Conservation (phyloP, 2,329 filamentous ascomycete species). For the Fusarium sp. region DNA sequence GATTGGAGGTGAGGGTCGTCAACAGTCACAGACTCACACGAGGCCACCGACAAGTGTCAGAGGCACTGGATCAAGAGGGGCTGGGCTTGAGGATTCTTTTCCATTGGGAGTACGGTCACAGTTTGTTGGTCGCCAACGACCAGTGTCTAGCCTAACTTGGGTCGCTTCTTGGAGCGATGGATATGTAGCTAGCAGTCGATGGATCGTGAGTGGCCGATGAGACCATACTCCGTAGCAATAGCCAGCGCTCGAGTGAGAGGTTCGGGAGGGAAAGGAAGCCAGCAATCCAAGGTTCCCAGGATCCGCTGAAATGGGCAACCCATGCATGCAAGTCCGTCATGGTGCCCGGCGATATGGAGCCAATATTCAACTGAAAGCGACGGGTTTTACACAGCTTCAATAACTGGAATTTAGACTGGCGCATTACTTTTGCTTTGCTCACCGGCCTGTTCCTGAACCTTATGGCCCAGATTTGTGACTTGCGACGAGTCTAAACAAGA, state of each 20-base stretch:
- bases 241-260: conserved; percentile 22
- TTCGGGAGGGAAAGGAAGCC: conserved; percentile 36
- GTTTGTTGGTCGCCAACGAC: conserved; percentile 39
- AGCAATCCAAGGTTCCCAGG: conserved; percentile 17
- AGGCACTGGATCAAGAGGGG: conserved; percentile 32
- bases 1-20: conserved; percentile 35
- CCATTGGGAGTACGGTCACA: conserved; percentile 27
- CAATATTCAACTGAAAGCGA: conserved; percentile 14
- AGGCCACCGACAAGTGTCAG: conserved; percentile 32
- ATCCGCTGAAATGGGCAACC: conserved; percentile 33
- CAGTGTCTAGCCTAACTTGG: conserved; percentile 43
- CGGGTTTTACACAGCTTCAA: background rate
- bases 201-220: conserved; percentile 39
- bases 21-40: conserved; percentile 31
- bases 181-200: conserved; percentile 41
- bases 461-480: conserved; percentile 18
- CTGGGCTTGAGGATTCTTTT: conserved; percentile 26
- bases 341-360: conserved; percentile 18
- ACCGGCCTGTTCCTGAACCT: conserved; percentile 13
- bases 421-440: conserved; percentile 22
- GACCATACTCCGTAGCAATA: conserved; percentile 1
- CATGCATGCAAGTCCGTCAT: conserved; percentile 19
- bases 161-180: conserved; percentile 30
- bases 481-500: conserved; percentile 28
- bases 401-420: background rate